Conservation (phyloP, 2,329 filamentous ascomycete species). For the Trichophaea hybrida region DNA sequence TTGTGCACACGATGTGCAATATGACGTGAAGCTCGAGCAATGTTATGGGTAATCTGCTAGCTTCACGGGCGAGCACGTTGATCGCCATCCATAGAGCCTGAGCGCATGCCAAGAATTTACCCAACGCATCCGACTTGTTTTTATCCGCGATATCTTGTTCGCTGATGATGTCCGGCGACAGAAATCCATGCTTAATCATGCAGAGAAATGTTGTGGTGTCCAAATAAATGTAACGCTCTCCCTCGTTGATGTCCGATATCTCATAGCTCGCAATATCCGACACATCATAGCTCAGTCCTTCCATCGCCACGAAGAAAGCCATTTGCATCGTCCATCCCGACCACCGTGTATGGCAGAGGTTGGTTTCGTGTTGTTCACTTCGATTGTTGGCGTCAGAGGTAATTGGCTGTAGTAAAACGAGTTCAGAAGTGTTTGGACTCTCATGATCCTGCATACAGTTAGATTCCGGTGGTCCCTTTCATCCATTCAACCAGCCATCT, state of each 20-base stretch:
- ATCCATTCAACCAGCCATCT: not conserved
- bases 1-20: not conserved
- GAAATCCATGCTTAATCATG: too few species aligned
- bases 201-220: too few species aligned
- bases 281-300: not conserved
- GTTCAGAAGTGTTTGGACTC: not conserved
- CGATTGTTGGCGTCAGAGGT: too few species aligned
- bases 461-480: not conserved
- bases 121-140: constrained; percentile 17
- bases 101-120: constrained; percentile 10
- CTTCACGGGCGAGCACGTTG: constrained; percentile 13
- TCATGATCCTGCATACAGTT: not conserved
- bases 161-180: too few species aligned
- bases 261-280: too few species aligned
- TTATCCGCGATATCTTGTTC: constrained; percentile 10
- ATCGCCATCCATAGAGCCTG: constrained; percentile 16
- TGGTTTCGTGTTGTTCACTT: too few species aligned
- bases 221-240: not conserved
- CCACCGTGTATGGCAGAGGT: not conserved
- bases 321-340: not conserved
- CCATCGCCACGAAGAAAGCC: not conserved
- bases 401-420: not conserved
- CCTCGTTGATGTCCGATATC: too few species aligned
- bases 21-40: constrained; percentile 13
- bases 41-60: constrained; percentile 6